phyloP scores from a whole-genome alignment of 2,329 filamentous ascomycete genomes.

The Setomelanomma holmii region DNA sequence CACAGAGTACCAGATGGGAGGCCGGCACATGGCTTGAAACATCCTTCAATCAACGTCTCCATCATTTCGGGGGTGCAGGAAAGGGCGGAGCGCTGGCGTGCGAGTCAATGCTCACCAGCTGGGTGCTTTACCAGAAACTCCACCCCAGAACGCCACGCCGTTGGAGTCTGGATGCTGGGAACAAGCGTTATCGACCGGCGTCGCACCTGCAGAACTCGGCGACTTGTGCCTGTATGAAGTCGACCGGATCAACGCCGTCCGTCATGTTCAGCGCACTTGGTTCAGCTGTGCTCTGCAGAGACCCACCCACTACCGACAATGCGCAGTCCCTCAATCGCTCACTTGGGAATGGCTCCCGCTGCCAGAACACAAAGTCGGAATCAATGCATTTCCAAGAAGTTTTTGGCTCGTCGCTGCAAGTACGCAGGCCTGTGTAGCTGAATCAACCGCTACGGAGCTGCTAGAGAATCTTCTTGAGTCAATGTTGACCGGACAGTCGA shows the following conservation, averaged over 20 bases:
- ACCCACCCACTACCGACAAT: conserved; percentile 19
- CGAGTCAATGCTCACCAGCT: neutral
- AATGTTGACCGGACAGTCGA: conserved; percentile 6
- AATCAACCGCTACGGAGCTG: neutral
- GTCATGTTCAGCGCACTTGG: conserved; percentile 16
- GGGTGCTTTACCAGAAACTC: neutral
- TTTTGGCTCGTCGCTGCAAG: conserved; percentile 16
- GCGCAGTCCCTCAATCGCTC: conserved; percentile 24
- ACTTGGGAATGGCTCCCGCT: conserved; percentile 31
- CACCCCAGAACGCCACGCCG: conserved; percentile 8
- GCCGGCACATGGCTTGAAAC: conserved; percentile 20
- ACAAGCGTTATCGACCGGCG: conserved; percentile 6
- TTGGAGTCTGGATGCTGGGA: conserved; percentile 21
- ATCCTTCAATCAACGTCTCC: conserved; percentile 17
- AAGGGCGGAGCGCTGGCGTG: conserved; percentile 29
- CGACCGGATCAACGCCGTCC: conserved; percentile 6
- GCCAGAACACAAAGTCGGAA: conserved; percentile 24
- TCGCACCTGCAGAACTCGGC: conserved; percentile 17
- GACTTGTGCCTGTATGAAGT: conserved; percentile 14
- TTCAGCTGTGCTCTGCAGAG: conserved; percentile 24
- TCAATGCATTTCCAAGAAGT: conserved; percentile 17
- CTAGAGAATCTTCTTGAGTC: neutral
- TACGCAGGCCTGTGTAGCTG: conserved; percentile 1
- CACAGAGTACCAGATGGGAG: conserved; percentile 23
- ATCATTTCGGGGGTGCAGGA: conserved; percentile 26